A percentile compares a stretch with the other conserved stretches of the same genome.
These are phyloP conservation scores for Lasiodiplodia sp. DNA, from an alignment of 2,329 filamentous ascomycete species.

Conservation along the genomic window DNA sequence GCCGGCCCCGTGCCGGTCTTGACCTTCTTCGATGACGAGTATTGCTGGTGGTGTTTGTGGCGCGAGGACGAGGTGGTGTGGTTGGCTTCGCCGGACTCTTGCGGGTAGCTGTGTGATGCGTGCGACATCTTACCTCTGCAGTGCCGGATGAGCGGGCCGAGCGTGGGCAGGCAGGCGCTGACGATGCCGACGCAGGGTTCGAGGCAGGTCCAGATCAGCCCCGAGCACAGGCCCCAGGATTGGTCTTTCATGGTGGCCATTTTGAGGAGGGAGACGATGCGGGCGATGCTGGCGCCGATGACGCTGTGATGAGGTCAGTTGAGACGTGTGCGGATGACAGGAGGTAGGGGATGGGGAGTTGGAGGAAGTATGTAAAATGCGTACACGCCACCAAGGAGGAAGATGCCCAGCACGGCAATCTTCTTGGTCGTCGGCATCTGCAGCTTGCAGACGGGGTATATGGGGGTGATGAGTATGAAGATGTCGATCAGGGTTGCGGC, in stretches of 20 bases:
- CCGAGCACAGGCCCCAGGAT: neutral
- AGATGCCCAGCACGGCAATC: neutral
- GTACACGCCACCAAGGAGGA: neutral
- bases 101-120: neutral
- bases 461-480: conserved; percentile 45
- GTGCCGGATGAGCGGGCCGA: neutral
- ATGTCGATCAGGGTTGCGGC: conserved; percentile 48
- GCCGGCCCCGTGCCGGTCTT: no score
- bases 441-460: conserved; percentile 43
- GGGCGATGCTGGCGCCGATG: conserved; percentile 5
- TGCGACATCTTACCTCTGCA: neutral
- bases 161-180: neutral
- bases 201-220: neutral
- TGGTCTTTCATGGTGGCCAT: neutral
- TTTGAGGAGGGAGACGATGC: neutral
- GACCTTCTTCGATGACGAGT: no score
- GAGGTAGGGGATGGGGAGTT: neutral
- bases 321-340: no score
- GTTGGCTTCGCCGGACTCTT: no score
- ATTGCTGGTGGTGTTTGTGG: no score
- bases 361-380: neutral
- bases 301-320: neutral
- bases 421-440: conserved; percentile 35
- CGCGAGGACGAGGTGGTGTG: no score
- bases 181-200: conserved; percentile 1